phyloP scores from a whole-genome alignment of 306 rosid genomes.

The Hippophae tibetana region DNA sequence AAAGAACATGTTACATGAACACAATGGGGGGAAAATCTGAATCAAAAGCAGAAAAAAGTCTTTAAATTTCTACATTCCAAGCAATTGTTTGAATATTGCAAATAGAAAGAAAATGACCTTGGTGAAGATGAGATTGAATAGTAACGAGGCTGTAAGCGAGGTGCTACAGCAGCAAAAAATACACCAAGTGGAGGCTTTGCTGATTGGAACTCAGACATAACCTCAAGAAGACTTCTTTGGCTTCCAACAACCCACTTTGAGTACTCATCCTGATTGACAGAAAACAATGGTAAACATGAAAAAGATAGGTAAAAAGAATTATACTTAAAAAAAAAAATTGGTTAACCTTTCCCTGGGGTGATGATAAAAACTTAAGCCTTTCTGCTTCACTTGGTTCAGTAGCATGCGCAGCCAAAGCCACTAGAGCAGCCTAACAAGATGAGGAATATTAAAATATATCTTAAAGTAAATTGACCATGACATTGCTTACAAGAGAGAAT shows the following conservation, averaged over 20 bases:
- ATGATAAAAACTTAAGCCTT: conserved; percentile 77
- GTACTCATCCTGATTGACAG: conserved; percentile 76
- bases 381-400: conserved; percentile 83
- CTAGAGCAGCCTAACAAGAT: conserved; percentile 58
- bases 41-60: no score
- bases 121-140: conserved; percentile 97
- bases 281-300: conserved; percentile 9
- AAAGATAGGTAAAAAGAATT: conserved; percentile 3
- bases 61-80: no score
- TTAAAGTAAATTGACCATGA: conserved; percentile 4
- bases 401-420: conserved; percentile 86
- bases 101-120: conserved; percentile 26
- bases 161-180: conserved; percentile 86
- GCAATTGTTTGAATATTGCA: no score
- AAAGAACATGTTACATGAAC: conserved; percentile 95
- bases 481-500: background rate
- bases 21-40: conserved; percentile 5
- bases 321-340: conserved; percentile 3
- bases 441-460: conserved; percentile 1
- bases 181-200: conserved; percentile 91
- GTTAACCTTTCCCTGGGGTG: conserved; percentile 86
- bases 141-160: conserved; percentile 88
- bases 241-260: conserved; percentile 67
- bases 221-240: conserved; percentile 96
- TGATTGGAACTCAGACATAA: conserved; percentile 82